These are phyloP conservation scores for Talaromyces sp. DNA, from an alignment of 2,329 filamentous ascomycete species.

Conservation along the genomic window DNA sequence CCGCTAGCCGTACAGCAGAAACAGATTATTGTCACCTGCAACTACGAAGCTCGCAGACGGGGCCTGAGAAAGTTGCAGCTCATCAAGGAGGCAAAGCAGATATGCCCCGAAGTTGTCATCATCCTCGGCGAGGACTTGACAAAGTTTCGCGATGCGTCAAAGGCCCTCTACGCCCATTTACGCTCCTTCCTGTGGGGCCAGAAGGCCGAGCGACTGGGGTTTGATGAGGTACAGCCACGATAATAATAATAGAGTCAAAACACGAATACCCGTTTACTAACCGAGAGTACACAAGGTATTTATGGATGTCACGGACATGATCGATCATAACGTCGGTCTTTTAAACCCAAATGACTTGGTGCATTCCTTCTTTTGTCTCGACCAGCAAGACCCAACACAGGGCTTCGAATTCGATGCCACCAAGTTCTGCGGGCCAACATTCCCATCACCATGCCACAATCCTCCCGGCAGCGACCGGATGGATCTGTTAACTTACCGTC, in stretches of 20 bases:
- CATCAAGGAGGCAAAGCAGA: constrained; percentile 71
- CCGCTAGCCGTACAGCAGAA: constrained; percentile 89
- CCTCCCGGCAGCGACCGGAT: constrained; percentile 7
- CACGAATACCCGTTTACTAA: not conserved
- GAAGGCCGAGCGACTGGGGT: constrained; percentile 75
- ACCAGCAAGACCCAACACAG: constrained; percentile 65
- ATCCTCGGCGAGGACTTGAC: constrained; percentile 83
- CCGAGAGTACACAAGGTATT: constrained; percentile 46
- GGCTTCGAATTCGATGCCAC: constrained; percentile 78
- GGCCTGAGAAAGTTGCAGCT: constrained; percentile 72
- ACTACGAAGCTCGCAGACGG: constrained; percentile 77
- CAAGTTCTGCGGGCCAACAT: constrained; percentile 60
- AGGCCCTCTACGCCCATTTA: constrained; percentile 70
- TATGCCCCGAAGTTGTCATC: constrained; percentile 80
- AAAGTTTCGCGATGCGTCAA: constrained; percentile 80
- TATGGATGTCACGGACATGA: constrained; percentile 78
- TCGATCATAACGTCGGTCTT: constrained; percentile 72
- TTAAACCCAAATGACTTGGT: constrained; percentile 62
- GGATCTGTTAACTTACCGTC: constrained; percentile 49
- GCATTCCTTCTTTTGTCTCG: constrained; percentile 76
- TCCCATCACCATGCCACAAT: constrained; percentile 31
- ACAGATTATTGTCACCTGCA: constrained; percentile 87
- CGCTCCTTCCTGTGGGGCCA: constrained; percentile 70
- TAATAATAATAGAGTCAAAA: constrained; percentile 1
- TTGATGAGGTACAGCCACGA: constrained; percentile 69